Conservation (phyloP, 2,329 filamentous ascomycete species). For the Cladosporium austrohemisphaericum region DNA sequence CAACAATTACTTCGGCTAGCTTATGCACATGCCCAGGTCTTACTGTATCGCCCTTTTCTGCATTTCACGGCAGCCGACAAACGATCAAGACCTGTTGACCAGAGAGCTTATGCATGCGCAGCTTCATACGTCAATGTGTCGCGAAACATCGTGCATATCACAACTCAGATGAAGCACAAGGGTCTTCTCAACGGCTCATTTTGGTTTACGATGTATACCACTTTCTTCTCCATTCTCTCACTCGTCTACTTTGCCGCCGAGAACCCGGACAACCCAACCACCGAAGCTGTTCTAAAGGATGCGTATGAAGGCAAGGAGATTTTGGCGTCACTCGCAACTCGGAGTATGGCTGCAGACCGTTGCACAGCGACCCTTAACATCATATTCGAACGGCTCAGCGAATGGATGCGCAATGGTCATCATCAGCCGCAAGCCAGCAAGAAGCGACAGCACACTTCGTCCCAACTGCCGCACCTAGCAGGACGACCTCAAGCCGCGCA, state of each 20-base stretch:
- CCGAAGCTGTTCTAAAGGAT: conserved; percentile 78
- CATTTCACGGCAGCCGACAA: conserved; percentile 70
- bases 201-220: conserved; percentile 83
- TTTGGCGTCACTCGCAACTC: conserved; percentile 71
- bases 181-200: conserved; percentile 74
- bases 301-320: conserved; percentile 81
- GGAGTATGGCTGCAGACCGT: conserved; percentile 83
- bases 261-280: conserved; percentile 70
- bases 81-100: conserved; percentile 57
- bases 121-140: conserved; percentile 64
- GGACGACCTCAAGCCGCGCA: conserved; percentile 2
- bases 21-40: conserved; percentile 79
- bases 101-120: conserved; percentile 72
- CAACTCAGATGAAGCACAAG: conserved; percentile 70
- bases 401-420: conserved; percentile 45
- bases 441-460: conserved; percentile 41
- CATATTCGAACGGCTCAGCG: conserved; percentile 80
- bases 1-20: conserved; percentile 73
- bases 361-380: conserved; percentile 74
- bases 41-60: conserved; percentile 77
- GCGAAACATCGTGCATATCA: conserved; percentile 75
- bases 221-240: conserved; percentile 76
- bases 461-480: neutral
- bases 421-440: conserved; percentile 40
- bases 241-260: conserved; percentile 76